phyloP scores from a whole-genome alignment of 495 filamentous ascomycete species.

The Aspergillus ostianus region DNA sequence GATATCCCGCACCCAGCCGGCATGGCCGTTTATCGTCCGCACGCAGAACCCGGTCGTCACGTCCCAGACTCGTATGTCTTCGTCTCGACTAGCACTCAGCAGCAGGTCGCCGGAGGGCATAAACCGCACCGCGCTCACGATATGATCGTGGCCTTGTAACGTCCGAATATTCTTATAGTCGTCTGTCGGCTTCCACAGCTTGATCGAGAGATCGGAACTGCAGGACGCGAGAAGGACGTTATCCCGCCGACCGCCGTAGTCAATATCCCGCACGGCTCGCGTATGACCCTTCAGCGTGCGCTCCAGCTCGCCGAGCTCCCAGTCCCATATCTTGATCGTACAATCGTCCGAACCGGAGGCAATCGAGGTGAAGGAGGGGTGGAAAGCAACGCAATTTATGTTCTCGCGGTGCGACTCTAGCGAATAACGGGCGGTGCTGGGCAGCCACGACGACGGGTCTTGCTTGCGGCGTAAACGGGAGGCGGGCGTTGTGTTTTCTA shows the following conservation, averaged over 20 bases:
- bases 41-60: slow-evolving; percentile 86
- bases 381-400: slow-evolving; percentile 88
- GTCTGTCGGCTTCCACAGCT: slow-evolving; percentile 92
- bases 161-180: slow-evolving; percentile 96
- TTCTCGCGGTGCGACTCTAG: slow-evolving; percentile 80
- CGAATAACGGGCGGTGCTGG: slow-evolving; percentile 74
- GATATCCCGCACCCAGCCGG: slow-evolving; percentile 89
- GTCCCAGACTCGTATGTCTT: slow-evolving; percentile 80
- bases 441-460: slow-evolving; percentile 84
- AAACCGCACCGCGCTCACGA: slow-evolving; percentile 81
- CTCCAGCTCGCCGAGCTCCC: slow-evolving; percentile 93
- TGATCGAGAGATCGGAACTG: slow-evolving; percentile 87
- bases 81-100: slow-evolving; percentile 75
- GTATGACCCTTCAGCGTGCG: slow-evolving; percentile 91
- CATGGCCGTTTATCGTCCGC: slow-evolving; percentile 77
- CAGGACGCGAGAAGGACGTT: slow-evolving; percentile 86
- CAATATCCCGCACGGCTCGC: slow-evolving; percentile 82
- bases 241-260: slow-evolving; percentile 84
- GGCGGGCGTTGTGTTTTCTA: slow-evolving; percentile 81
- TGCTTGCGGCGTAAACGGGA: slow-evolving; percentile 75
- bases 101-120: slow-evolving; percentile 86
- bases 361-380: slow-evolving; percentile 85
- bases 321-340: slow-evolving; percentile 98
- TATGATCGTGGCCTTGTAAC: slow-evolving; percentile 88
- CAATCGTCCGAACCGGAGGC: slow-evolving; percentile 93